These are phyloP conservation scores for Alternaria triticina DNA, from an alignment of 2,329 filamentous ascomycete genomes.

Conservation along the genomic window DNA sequence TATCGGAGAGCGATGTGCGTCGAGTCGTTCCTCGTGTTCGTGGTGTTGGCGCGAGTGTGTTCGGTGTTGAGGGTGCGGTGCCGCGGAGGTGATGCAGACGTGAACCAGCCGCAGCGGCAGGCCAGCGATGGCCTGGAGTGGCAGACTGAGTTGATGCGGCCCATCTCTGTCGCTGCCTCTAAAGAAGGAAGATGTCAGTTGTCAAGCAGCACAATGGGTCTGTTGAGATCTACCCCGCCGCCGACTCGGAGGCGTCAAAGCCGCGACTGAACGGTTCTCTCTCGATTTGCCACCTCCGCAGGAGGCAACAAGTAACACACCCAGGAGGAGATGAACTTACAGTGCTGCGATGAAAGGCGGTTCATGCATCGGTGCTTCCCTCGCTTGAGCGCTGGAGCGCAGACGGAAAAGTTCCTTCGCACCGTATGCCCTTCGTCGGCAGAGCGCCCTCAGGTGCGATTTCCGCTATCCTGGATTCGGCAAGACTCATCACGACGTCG, in stretches of 20 bases:
- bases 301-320: not conserved
- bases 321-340: not conserved
- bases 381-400: not conserved
- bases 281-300: not conserved
- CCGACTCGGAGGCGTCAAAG: not conserved
- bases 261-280: not conserved
- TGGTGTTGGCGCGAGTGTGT: not conserved
- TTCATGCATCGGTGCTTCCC: not conserved
- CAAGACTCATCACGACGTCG: not conserved
- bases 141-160: not conserved
- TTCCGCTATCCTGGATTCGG: not conserved
- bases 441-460: not conserved
- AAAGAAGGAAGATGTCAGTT: not conserved
- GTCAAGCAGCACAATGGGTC: not conserved
- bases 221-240: not conserved
- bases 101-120: not conserved
- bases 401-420: not conserved
- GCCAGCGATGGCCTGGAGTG: not conserved
- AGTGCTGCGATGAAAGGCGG: not conserved
- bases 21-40: not conserved
- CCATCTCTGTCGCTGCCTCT: not conserved
- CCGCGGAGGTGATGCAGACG: not conserved
- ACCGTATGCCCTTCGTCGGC: not conserved
- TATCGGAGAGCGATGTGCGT: not conserved
- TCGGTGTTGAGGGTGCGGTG: not conserved